These are phyloP conservation scores for Senna tora DNA, from an alignment of 306 rosid genomes.

Conservation along the genomic window DNA sequence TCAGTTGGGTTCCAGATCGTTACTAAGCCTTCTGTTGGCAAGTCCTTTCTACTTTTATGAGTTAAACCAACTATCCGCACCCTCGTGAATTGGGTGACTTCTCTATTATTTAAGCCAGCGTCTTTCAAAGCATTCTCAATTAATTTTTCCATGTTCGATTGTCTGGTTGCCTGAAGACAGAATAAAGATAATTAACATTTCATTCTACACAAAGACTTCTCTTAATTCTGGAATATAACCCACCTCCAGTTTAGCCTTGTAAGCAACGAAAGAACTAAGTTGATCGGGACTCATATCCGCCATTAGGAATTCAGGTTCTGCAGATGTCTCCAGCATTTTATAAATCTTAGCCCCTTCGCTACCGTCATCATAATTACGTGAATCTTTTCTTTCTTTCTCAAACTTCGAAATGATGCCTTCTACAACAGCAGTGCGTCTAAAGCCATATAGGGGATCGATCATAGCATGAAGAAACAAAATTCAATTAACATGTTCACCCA, in stretches of 20 bases:
- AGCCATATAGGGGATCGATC: constrained; percentile 38
- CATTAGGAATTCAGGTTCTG: constrained; percentile 88
- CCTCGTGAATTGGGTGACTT: constrained; percentile 77
- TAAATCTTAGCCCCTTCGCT: constrained; percentile 87
- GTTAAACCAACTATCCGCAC: constrained; percentile 79
- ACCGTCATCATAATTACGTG: constrained; percentile 53
- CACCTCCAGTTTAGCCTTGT: constrained; percentile 77
- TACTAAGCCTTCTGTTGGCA: constrained; percentile 70
- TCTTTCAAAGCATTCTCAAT: constrained; percentile 76
- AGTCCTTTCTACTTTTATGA: constrained; percentile 47
- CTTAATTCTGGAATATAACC: constrained; percentile 36
- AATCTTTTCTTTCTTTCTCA: constrained; percentile 55
- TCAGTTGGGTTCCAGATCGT: constrained; percentile 91
- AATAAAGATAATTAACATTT: constrained; percentile 42
- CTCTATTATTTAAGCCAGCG: constrained; percentile 69
- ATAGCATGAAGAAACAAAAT: constrained; percentile 25
- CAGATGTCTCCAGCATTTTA: constrained; percentile 78
- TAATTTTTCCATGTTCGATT: constrained; percentile 70
- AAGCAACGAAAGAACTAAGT: constrained; percentile 68
- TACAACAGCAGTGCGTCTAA: constrained; percentile 67
- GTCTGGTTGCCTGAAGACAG: constrained; percentile 66
- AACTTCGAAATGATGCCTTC: constrained; percentile 70
- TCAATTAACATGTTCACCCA: constrained; percentile 2
- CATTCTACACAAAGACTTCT: constrained; percentile 32
- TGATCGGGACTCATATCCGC: constrained; percentile 93